Evolutionary conservation across 371 early-diverging fungal genomes (phyloP).

Genomic region (Astathelohania contejeani): DNA sequence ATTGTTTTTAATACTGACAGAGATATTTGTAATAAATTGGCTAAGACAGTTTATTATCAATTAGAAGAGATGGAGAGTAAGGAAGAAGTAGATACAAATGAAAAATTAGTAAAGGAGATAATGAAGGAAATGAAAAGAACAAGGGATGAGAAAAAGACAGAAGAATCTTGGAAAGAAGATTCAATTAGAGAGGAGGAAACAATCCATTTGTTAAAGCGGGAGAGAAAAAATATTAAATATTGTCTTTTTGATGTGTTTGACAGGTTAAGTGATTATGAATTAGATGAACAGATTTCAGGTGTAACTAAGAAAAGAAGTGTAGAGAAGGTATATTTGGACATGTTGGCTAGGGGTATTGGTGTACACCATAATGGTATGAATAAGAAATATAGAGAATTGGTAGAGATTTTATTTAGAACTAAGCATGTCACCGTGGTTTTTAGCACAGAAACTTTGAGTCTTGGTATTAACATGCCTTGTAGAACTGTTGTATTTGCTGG

Average conservation of each 20-base stretch:
- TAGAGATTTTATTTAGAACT: slow-evolving; percentile 55
- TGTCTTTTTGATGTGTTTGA: slow-evolving; percentile 40
- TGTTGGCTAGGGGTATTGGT: slow-evolving; percentile 55
- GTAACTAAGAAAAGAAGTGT: slow-evolving; percentile 30
- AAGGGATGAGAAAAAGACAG: slow-evolving; percentile 41
- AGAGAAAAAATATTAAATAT: slow-evolving; percentile 43
- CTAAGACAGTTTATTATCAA: slow-evolving; percentile 37
- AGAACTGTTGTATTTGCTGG: slow-evolving; percentile 55
- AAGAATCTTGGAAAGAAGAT: slow-evolving; percentile 50
- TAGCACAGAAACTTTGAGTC: slow-evolving; percentile 55
- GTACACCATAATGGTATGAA: slow-evolving; percentile 55
- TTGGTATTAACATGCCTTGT: slow-evolving; percentile 59
- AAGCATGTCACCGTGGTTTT: slow-evolving; percentile 54
- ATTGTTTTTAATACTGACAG: slow-evolving; percentile 55
- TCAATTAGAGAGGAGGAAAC: slow-evolving; percentile 35
- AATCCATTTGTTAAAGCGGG: slow-evolving; percentile 19
- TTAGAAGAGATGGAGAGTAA: slow-evolving; percentile 41
- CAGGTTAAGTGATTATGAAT: slow-evolving; percentile 45
- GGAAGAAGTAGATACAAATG: slow-evolving; percentile 15
- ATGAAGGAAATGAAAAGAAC: slow-evolving; percentile 46
- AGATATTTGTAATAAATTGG: slow-evolving; percentile 52
- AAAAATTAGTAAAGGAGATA: slow-evolving; percentile 31
- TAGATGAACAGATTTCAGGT: slow-evolving; percentile 44
- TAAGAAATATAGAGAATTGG: slow-evolving; percentile 51
- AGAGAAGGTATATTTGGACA: slow-evolving; percentile 28